Evolutionary conservation across 192 early-diverging fungal species (phyloP).

Genomic region (Backusella parvicylindrica): DNA sequence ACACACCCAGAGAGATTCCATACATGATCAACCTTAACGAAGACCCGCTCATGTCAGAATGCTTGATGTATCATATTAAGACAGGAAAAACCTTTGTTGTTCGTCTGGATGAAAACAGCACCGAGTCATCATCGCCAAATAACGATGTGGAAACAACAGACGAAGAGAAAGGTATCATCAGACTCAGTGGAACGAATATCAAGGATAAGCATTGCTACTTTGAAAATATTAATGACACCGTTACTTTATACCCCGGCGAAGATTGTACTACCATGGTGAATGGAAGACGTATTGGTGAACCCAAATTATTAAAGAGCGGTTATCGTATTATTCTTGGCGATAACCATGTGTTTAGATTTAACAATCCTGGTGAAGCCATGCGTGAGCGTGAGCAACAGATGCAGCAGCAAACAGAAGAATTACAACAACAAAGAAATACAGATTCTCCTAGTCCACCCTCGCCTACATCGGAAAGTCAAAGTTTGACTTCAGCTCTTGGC

Average conservation of each 20-base stretch:
- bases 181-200: conserved; percentile 58
- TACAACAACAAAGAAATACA: neutral
- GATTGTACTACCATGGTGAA: conserved; percentile 73
- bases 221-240: conserved; percentile 56
- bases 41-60: conserved; percentile 87
- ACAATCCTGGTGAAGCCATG: conserved; percentile 66
- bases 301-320: conserved; percentile 61
- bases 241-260: conserved; percentile 58
- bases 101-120: conserved; percentile 38
- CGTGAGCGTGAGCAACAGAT: conserved; percentile 27
- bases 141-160: neutral
- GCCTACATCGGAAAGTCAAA: neutral
- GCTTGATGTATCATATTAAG: conserved; percentile 84
- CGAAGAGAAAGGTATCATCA: conserved; percentile 34
- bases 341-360: conserved; percentile 82
- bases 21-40: conserved; percentile 90
- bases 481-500: neutral
- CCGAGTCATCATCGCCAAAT: neutral
- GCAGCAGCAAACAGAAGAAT: neutral
- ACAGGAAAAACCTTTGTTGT: conserved; percentile 72
- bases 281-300: conserved; percentile 59
- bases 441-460: conserved; percentile 7
- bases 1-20: conserved; percentile 73
- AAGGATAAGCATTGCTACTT: conserved; percentile 70
- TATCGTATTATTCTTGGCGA: conserved; percentile 79